Conservation (phyloP, 768 basidiomycete species). For the Xerocomus brunneocitrinus region DNA sequence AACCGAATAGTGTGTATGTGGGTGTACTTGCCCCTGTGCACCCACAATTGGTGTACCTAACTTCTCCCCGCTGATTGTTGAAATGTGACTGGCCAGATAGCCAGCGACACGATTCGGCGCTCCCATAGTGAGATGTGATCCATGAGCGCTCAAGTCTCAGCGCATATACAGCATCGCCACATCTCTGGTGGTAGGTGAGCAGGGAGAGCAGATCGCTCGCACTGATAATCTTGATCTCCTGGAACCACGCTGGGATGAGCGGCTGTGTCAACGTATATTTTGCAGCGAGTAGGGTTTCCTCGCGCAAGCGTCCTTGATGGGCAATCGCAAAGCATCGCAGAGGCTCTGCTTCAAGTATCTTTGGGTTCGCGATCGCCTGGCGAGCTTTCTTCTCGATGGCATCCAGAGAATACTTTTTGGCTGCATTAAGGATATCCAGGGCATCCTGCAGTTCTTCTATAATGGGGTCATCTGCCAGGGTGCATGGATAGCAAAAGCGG, state of each 20-base stretch:
- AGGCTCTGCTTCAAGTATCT: slow-evolving; percentile 19
- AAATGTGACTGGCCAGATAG: background rate
- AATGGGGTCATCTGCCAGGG: slow-evolving; percentile 13
- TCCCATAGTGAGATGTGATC: slow-evolving; percentile 8
- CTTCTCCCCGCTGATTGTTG: too few species aligned
- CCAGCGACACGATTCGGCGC: slow-evolving; percentile 3
- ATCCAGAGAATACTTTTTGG: slow-evolving; percentile 20
- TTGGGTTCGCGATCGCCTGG: slow-evolving; percentile 17
- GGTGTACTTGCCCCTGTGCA: background rate
- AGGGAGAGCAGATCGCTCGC: slow-evolving; percentile 25
- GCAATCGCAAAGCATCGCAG: slow-evolving; percentile 32
- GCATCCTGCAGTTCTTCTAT: slow-evolving; percentile 10
- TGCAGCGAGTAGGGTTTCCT: slow-evolving; percentile 28
- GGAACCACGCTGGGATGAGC: slow-evolving; percentile 17
- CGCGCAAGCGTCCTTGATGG: slow-evolving; percentile 16
- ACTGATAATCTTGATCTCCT: slow-evolving; percentile 28
- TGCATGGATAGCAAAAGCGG: slow-evolving; percentile 22
- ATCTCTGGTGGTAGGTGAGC: slow-evolving; percentile 20
- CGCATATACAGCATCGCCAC: slow-evolving; percentile 8
- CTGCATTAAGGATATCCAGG: slow-evolving; percentile 13
- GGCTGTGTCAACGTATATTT: slow-evolving; percentile 25
- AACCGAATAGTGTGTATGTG: background rate
- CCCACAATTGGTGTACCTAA: background rate
- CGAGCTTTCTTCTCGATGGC: slow-evolving; percentile 18
- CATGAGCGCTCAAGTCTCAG: slow-evolving; percentile 6